Conservation (phyloP, 176 grass and related monocot genomes). For the Oropetium thomaeum region DNA sequence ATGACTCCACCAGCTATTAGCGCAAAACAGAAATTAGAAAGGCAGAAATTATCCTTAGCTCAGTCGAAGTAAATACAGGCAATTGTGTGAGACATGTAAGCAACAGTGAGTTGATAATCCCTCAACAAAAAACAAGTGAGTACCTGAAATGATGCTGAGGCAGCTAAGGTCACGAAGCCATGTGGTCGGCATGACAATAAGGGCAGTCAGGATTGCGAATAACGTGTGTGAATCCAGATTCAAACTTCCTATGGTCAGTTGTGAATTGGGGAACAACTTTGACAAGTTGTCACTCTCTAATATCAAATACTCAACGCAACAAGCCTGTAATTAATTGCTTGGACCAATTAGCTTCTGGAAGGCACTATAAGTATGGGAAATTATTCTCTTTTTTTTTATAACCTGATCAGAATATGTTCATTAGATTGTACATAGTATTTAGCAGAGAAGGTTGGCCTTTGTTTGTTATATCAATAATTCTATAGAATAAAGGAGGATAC, state of each 20-base stretch:
- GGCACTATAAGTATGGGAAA: not conserved
- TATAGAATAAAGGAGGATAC: not conserved
- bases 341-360: not conserved
- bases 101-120: not conserved
- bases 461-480: not conserved
- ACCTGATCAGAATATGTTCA: not conserved
- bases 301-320: slow-evolving; percentile 96
- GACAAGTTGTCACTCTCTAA: slow-evolving; percentile 92
- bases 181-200: slow-evolving; percentile 85
- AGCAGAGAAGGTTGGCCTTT: too few species aligned
- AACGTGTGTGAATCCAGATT: slow-evolving; percentile 58
- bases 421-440: not conserved
- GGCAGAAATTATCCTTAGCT: not conserved
- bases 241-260: slow-evolving; percentile 58
- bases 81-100: not conserved
- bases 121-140: too few species aligned
- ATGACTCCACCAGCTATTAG: slow-evolving; percentile 81
- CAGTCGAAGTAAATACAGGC: not conserved
- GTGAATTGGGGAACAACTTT: slow-evolving; percentile 71
- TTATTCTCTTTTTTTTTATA: not conserved
- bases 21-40: not conserved
- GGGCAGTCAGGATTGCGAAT: slow-evolving; percentile 72
- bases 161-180: slow-evolving; percentile 85
- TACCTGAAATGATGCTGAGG: slow-evolving; percentile 93
- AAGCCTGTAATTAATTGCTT: slow-evolving; percentile 52